These are phyloP conservation scores for Quercus ilex DNA, from an alignment of 306 rosid genomes.

Conservation along the genomic window DNA sequence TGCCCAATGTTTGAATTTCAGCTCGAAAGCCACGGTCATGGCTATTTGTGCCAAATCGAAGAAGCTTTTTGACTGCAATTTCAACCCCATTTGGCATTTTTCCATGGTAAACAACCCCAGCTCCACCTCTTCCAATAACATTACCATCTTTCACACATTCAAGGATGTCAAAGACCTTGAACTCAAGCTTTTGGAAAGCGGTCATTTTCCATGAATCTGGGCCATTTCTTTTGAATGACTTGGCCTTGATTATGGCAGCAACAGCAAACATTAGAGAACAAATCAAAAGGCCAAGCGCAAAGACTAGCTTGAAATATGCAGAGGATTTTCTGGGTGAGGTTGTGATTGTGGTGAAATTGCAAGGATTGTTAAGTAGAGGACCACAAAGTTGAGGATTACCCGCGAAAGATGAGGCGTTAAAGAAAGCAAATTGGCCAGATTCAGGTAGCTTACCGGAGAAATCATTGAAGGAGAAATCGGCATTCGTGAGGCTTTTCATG, in stretches of 20 bases:
- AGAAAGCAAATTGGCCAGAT: slow-evolving; percentile 71
- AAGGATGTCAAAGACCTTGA: slow-evolving; percentile 62
- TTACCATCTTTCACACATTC: slow-evolving; percentile 88
- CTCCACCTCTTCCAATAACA: slow-evolving; percentile 88
- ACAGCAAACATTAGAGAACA: slow-evolving; percentile 61
- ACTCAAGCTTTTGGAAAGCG: slow-evolving; percentile 62
- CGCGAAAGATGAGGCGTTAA: slow-evolving; percentile 74
- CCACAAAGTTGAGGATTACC: slow-evolving; percentile 84
- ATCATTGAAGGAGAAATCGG: slow-evolving; percentile 93
- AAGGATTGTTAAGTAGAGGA: slow-evolving; percentile 63
- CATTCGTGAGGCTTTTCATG: slow-evolving; percentile 80
- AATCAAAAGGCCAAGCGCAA: slow-evolving; percentile 63
- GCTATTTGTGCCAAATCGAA: slow-evolving; percentile 60
- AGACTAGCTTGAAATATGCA: slow-evolving; percentile 60
- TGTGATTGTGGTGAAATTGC: slow-evolving; percentile 49
- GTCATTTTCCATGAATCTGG: slow-evolving; percentile 73
- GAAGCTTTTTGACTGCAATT: slow-evolving; percentile 74
- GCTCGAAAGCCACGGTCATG: slow-evolving; percentile 83
- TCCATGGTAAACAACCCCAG: slow-evolving; percentile 89
- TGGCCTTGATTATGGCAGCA: slow-evolving; percentile 71
- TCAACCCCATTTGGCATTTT: slow-evolving; percentile 83
- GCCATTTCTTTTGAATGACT: slow-evolving; percentile 47
- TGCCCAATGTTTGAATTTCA: slow-evolving; percentile 82
- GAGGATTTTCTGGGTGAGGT: slow-evolving; percentile 17
- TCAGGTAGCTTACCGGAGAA: slow-evolving; percentile 74